Evolutionary conservation across 2,329 filamentous ascomycete genomes (phyloP), one percentile per base, ranked within the genome.

Genomic region (Colletotrichum graminicola): DNA sequence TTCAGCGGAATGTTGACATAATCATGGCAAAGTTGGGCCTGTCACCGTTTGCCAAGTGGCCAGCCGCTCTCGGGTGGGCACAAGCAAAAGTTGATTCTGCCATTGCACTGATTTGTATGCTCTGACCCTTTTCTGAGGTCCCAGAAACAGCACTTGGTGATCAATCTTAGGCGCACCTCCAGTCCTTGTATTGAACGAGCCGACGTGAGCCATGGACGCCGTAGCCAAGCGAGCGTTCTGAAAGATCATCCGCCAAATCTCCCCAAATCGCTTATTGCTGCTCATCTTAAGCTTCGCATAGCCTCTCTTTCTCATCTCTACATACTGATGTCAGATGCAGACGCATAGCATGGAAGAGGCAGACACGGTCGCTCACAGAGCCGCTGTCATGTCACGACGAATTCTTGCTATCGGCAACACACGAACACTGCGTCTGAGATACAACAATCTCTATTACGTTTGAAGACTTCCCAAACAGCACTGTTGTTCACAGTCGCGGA

Each of bases 301-400:
- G 6, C 7, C 3, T 26, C 7, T 18, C 1, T 10, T 41, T 41
- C n/a, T 41, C 7, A 2, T 41, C 36, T 12, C 14, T 26, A n/a
- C 32, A 26, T 57, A 18, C 21, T 57, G 21, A 39, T 8, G 16
- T 41, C n/a, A 12, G 14, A 34, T 26, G 36, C 6, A 60, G 45
- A 95, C 93, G 0, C 93, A 95, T 78, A 91, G 87, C 14, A 94
- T 95, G 92, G 92, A 95, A 77, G 93, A 95, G 79, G 93, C 93
- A 1, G 92, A 94, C 75, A 92, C 92, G 1, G 84, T 95, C 3
- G 92, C 93, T 0, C 89, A 72, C 10, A 77, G 78, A 8, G 78
- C 77, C 7, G 76, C 73, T 56, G 75, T 78, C 57, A 73, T 79
- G n/a, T 74, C 77, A 12, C 66, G 71, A 2, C 68, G 75, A 0